Percentiles rank a stretch among this genome's conserved stretches.
These are phyloP conservation scores for Trypanosoma lewisi DNA, from an alignment of 208 protist genomes.

Conservation along the genomic window DNA sequence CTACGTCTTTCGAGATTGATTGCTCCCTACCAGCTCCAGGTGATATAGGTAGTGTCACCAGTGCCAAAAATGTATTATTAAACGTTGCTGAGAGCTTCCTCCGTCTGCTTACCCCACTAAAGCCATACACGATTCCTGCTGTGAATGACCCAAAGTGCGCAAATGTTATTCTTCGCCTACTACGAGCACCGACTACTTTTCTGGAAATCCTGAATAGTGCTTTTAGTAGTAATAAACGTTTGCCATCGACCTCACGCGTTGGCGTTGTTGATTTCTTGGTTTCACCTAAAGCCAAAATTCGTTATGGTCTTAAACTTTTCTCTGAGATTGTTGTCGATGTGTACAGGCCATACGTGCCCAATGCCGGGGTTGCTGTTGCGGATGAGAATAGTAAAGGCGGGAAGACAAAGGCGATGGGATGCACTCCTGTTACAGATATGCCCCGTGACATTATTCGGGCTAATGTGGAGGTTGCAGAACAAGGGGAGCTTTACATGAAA, in stretches of 20 bases:
- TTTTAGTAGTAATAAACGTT: constrained; percentile 54
- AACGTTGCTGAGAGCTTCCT: constrained; percentile 38
- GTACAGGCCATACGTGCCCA: constrained; percentile 45
- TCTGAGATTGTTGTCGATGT: constrained; percentile 63
- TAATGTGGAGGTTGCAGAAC: constrained; percentile 33
- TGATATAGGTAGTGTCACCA: constrained; percentile 3
- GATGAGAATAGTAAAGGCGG: constrained; percentile 34
- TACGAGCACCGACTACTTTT: constrained; percentile 37
- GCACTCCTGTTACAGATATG: constrained; percentile 49
- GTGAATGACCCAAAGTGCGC: constrained; percentile 24
- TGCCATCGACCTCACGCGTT: constrained; percentile 45
- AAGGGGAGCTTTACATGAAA: constrained; percentile 15
- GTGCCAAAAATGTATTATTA: constrained; percentile 26
- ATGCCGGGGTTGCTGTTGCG: constrained; percentile 36
- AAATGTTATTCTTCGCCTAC: constrained; percentile 33
- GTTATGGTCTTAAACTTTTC: constrained; percentile 52
- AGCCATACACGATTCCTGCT: constrained; percentile 24
- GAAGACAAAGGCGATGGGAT: constrained; percentile 27
- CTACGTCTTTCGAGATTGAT: constrained; percentile 38
- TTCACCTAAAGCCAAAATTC: constrained; percentile 63
- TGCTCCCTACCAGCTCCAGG: constrained; percentile 28
- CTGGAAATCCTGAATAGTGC: constrained; percentile 56
- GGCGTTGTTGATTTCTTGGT: constrained; percentile 51
- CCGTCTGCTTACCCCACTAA: constrained; percentile 29
- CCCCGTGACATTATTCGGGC: constrained; percentile 41